Conservation (phyloP, 2,329 filamentous ascomycete genomes). For the Calycina herbarum region DNA sequence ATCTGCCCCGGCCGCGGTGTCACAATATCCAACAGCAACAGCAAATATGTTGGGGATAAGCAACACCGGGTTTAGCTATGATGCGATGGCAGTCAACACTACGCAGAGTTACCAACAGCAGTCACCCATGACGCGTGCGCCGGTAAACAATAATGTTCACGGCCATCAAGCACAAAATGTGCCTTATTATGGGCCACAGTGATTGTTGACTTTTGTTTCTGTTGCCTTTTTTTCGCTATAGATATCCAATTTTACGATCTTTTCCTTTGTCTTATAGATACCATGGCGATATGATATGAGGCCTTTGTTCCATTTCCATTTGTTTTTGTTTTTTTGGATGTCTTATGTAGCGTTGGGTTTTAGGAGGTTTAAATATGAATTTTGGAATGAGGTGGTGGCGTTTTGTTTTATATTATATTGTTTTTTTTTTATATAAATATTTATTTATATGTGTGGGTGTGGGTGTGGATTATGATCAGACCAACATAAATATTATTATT, state of each 20-base stretch:
- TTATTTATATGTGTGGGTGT: not conserved
- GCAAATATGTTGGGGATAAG: slow-evolving; percentile 28
- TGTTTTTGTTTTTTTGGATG: too few species aligned
- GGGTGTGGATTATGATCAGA: not conserved
- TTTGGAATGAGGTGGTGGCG: not conserved
- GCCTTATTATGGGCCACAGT: slow-evolving; percentile 28
- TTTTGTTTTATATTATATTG: not conserved
- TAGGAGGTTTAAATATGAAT: not conserved
- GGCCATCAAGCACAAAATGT: slow-evolving; percentile 30
- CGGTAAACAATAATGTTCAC: slow-evolving; percentile 32
- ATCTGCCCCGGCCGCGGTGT: slow-evolving; percentile 27
- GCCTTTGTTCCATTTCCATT: too few species aligned
- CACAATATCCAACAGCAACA: slow-evolving; percentile 28
- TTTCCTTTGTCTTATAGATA: slow-evolving; percentile 27
- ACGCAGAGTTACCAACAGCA: slow-evolving; percentile 29
- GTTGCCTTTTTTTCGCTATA: slow-evolving; percentile 10
- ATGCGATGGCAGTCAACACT: slow-evolving; percentile 25
- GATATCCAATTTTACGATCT: slow-evolving; percentile 10
- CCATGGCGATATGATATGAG: slow-evolving; percentile 22
- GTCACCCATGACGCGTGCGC: slow-evolving; percentile 32
- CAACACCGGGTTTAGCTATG: slow-evolving; percentile 27
- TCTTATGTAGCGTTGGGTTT: not conserved
- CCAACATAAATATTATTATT: too few species aligned
- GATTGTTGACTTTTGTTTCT: slow-evolving; percentile 12
- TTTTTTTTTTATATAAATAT: not conserved